A percentile compares a stretch with the other conserved stretches of the same genome.
Conservation (phyloP, 768 basidiomycete genomes). For the Calvatia gigantea region DNA sequence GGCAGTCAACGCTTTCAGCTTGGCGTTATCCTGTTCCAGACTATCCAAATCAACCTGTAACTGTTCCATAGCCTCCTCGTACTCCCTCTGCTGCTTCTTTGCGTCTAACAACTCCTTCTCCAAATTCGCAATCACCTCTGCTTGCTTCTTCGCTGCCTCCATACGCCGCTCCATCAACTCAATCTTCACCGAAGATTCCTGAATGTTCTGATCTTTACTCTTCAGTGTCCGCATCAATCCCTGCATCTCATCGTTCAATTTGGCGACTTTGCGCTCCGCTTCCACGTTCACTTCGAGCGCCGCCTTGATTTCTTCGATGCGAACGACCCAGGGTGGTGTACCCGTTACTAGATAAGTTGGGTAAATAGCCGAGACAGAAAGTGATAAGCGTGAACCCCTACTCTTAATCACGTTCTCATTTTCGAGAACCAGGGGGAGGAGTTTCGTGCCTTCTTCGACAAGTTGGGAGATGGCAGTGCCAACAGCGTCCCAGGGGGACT, state of each 20-base stretch:
- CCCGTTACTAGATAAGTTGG: constrained; percentile 51
- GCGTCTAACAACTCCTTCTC: constrained; percentile 78
- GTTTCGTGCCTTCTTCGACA: constrained; percentile 62
- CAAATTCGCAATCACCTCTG: constrained; percentile 77
- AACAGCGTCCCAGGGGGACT: constrained; percentile 76
- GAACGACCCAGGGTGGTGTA: constrained; percentile 79
- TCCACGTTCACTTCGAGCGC: constrained; percentile 84
- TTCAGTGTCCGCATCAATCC: constrained; percentile 81
- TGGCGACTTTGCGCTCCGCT: constrained; percentile 83
- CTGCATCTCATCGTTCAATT: constrained; percentile 88
- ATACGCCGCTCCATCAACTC: constrained; percentile 92
- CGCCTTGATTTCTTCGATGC: constrained; percentile 81
- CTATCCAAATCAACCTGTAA: constrained; percentile 84
- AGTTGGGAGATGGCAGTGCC: constrained; percentile 66
- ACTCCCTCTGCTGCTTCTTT: constrained; percentile 83
- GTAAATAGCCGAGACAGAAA: constrained; percentile 4
- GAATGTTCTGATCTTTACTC: constrained; percentile 84
- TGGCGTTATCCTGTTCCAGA: constrained; percentile 84
- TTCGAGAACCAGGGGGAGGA: constrained; percentile 73
- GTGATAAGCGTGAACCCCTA: constrained; percentile 31
- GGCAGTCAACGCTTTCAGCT: constrained; percentile 66
- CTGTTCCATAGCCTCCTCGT: constrained; percentile 93
- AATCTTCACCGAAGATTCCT: constrained; percentile 89
- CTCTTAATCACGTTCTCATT: constrained; percentile 76
- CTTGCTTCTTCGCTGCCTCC: constrained; percentile 88